Base-by-base conservation (phyloP, 164 flowering plant genomes). In the Nymphaea colorata region DNA sequence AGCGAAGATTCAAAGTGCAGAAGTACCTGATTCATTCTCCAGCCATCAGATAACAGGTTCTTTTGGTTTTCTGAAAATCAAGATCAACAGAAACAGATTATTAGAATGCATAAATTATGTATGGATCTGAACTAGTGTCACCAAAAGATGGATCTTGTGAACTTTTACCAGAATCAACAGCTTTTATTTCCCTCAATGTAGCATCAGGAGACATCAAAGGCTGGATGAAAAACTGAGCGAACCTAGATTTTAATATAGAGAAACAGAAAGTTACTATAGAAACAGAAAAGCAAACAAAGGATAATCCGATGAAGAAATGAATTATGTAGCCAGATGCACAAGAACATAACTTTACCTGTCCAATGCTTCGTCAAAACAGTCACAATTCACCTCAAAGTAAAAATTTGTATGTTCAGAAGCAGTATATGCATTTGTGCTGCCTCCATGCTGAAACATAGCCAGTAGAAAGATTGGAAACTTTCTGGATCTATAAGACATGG, bases 141-240 rank as follows among this genome's bases (percentile, higher is more conserved):
- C 41, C 16, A 3, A n/a, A 2, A 61, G 41, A n/a, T 8, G 6
- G 41, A 61, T 6, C 8, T 17, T 61, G 25, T 8, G 7, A 68
- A 47, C 12, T 64, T 53, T 74, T 71, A 94, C 97, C 98, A 80
- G 98, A 93, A 80, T 93, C 97, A 70, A 93, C 98, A 15, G 97
- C 98, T 80, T 94, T 89, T 64, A 94, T 91, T 79, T 94, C 98
- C 70, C 98, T 84, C 62, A 41, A 82, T 53, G 98, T 91, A 70
- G 97, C 98, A 86, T 94, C 97, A 69, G 93, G 82, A 68, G 97
- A 86, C 98, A 94, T 94, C 79, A 94, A 73, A 43, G 98, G 98
- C 71, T 82, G 91, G 67, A 88, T 81, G 76, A 94, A 94, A 73
- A 94, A 94, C 75, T 94, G 98, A 10, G 97, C 86, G 74, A 89